Evolutionary conservation across 2,329 filamentous ascomycete genomes (phyloP), one percentile per base, ranked within the genome.

Genomic region (Alternaria brassicae): DNA sequence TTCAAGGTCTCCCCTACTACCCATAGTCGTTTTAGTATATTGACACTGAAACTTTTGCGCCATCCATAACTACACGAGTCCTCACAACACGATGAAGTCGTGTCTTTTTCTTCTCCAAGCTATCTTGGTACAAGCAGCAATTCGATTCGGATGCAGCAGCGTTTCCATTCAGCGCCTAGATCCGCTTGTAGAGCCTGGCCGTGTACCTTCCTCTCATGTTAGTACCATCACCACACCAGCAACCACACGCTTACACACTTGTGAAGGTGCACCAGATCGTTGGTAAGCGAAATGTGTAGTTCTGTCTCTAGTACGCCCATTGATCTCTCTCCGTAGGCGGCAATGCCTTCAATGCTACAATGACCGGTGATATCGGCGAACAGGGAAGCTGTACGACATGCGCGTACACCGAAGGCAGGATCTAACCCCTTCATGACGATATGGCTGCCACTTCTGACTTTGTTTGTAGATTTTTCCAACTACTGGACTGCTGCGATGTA

Each of bases 41-140:
- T 8, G 2, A 25, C 30, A 36, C 19, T 36, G 30, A 48, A 13
- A 25, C n/a, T n/a, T 48, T 34, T 15, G 9, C 9, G 36, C 25
- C 1, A 23, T n/a, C 19, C 13, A 0, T 34, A 9, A 21, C 13
- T 2, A 17, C 17, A 34, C 30, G 25, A 10, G 32, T 36, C 30
- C 21, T 10, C 15, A 19, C 30, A 34, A 36, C 30, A 36, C 9
- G 10, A 48, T 48, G 44, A 48, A 25, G 13, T 34, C 32, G 10
- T 1, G 13, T 25, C 3, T 48, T 5, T 12, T 48, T 8, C 19
- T 77, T 98, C 93, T 53, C 13, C 37, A 44, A n/a, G 25, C 1
- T 45, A 15, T 41, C 17, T 32, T 44, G 9, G 60, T 60, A 23
- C 61, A 66, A 36, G 63, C 63, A 28, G 63, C 63, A 3, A 53